Percentiles rank a stretch among this genome's conserved stretches.
These are phyloP conservation scores for Diaporthe destruens DNA, from an alignment of 2,329 filamentous ascomycete genomes.

Conservation along the genomic window DNA sequence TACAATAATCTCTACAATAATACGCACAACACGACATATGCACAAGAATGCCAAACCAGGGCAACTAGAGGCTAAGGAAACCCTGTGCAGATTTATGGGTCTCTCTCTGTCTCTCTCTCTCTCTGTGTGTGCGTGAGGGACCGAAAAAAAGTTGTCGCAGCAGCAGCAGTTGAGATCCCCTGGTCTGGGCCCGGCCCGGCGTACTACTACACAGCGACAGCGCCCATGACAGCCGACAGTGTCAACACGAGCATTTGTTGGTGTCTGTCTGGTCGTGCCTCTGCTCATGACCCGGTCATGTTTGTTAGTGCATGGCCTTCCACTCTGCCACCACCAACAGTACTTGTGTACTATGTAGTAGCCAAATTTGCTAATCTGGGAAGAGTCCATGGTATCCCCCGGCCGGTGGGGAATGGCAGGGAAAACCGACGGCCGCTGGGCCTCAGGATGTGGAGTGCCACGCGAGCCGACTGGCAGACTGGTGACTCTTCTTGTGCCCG, in stretches of 20 bases:
- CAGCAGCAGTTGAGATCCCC: constrained; percentile 1
- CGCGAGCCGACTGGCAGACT: constrained; percentile 33
- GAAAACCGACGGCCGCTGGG: constrained; percentile 23
- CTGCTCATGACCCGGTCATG: constrained; percentile 8
- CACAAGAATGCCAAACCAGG: not conserved
- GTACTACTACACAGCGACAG: no score
- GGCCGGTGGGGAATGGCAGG: constrained; percentile 14
- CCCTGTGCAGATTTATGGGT: constrained; percentile 33
- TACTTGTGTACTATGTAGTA: no score
- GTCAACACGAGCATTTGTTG: not conserved
- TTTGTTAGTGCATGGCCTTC: not conserved
- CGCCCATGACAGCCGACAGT: not conserved
- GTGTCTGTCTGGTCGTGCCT: not conserved
- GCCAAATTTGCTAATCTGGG: constrained; percentile 41
- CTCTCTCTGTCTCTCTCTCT: not conserved
- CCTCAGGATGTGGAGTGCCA: constrained; percentile 38
- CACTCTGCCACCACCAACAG: no score
- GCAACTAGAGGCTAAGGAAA: constrained; percentile 17
- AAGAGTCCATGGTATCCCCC: constrained; percentile 37
- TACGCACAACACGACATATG: not conserved
- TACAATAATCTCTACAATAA: not conserved
- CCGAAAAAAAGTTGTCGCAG: not conserved
- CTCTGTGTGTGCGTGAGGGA: not conserved
- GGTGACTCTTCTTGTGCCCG: constrained; percentile 3
- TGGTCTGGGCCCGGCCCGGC: not conserved